A percentile compares a stretch with the other conserved stretches of the same genome.
phyloP scores from a whole-genome alignment of 371 early-diverging fungal genomes.

The Actinomucor elegans region DNA sequence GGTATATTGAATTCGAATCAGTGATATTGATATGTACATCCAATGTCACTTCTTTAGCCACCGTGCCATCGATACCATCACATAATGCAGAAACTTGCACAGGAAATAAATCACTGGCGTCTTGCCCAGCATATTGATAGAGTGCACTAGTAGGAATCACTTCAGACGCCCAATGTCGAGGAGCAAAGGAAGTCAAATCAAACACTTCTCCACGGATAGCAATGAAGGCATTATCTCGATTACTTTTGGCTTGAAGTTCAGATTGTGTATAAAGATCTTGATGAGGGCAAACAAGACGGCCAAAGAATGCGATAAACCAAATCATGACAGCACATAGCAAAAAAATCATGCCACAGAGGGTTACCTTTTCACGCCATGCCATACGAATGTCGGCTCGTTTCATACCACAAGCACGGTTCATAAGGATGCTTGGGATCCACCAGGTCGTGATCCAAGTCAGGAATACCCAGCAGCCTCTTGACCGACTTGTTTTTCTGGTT shows the following conservation, averaged over 20 bases:
- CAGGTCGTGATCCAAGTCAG: constrained; percentile 85
- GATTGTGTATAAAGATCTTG: constrained; percentile 65
- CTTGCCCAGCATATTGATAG: constrained; percentile 68
- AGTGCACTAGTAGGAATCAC: constrained; percentile 41
- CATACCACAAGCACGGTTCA: constrained; percentile 67
- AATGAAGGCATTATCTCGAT: constrained; percentile 53
- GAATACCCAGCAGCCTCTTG: constrained; percentile 75
- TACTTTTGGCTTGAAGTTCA: constrained; percentile 46
- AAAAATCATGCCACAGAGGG: constrained; percentile 76
- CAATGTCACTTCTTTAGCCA: constrained; percentile 36
- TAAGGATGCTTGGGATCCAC: constrained; percentile 77
- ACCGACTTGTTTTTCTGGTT: constrained; percentile 31
- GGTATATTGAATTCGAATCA: constrained; percentile 40
- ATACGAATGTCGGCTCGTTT: constrained; percentile 79
- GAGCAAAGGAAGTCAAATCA: constrained; percentile 67
- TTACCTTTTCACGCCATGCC: constrained; percentile 85
- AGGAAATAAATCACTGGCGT: constrained; percentile 72
- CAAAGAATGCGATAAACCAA: constrained; percentile 77
- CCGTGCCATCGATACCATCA: constrained; percentile 37
- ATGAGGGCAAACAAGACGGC: constrained; percentile 83
- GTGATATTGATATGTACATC: constrained; percentile 45
- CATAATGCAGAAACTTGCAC: constrained; percentile 69
- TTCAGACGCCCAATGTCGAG: constrained; percentile 54
- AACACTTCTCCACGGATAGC: constrained; percentile 75
- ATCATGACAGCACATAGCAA: constrained; percentile 50